phyloP scores from a whole-genome alignment of 371 early-diverging fungal species.

The Coemansia sp. region DNA sequence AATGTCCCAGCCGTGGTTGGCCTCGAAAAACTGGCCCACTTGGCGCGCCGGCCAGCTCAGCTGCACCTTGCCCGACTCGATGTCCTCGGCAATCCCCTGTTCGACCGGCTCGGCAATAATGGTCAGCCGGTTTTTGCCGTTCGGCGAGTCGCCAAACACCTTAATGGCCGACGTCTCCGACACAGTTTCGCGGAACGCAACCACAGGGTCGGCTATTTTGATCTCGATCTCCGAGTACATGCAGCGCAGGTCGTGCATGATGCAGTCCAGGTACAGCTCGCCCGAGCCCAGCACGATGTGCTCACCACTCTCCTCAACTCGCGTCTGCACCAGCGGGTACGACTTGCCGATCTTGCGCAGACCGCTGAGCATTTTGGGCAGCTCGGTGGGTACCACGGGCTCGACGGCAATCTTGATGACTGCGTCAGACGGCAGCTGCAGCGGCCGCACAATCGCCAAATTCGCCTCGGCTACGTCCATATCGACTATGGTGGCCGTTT shows the following conservation, averaged over 20 bases:
- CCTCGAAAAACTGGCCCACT: slow-evolving; percentile 74
- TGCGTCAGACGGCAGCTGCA: slow-evolving; percentile 79
- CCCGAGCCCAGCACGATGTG: slow-evolving; percentile 93
- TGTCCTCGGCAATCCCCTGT: slow-evolving; percentile 85
- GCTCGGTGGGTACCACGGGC: slow-evolving; percentile 93
- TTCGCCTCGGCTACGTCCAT: slow-evolving; percentile 58
- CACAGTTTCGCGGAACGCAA: slow-evolving; percentile 94
- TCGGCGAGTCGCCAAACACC: slow-evolving; percentile 97
- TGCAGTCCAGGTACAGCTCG: slow-evolving; percentile 95
- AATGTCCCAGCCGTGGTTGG: slow-evolving; percentile 92
- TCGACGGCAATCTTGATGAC: slow-evolving; percentile 95
- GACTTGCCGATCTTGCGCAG: slow-evolving; percentile 92
- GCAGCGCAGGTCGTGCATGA: slow-evolving; percentile 90
- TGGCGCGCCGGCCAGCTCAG: slow-evolving; percentile 75
- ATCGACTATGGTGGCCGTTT: slow-evolving; percentile 85
- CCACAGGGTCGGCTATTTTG: slow-evolving; percentile 96
- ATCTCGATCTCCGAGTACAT: slow-evolving; percentile 95
- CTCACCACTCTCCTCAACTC: slow-evolving; percentile 96
- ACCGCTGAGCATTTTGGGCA: slow-evolving; percentile 97
- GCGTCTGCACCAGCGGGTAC: slow-evolving; percentile 90
- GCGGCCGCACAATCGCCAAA: slow-evolving; percentile 81
- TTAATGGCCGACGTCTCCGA: slow-evolving; percentile 91
- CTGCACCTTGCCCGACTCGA: slow-evolving; percentile 73
- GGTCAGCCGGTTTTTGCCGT: slow-evolving; percentile 95
- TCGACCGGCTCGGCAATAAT: slow-evolving; percentile 96